Base-by-base conservation (phyloP, 2,329 filamentous ascomycete genomes). In the Coniochaeta ligniaria region DNA sequence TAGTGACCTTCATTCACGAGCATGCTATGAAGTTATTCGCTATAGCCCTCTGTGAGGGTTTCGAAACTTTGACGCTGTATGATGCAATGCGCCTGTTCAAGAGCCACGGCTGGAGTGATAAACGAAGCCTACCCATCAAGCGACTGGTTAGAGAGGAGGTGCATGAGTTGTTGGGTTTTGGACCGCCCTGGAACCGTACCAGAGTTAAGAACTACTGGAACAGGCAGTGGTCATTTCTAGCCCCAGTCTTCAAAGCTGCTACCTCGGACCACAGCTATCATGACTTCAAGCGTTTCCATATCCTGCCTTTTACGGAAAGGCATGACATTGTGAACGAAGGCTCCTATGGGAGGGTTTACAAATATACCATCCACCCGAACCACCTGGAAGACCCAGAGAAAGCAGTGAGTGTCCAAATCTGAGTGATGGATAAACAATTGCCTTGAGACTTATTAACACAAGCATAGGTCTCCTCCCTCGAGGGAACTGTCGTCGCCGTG, bases 271-370 rank as follows among this genome's bases (percentile, higher is more conserved):
- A n/a, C 6, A 59, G 58, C 24, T 55, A 47, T 28, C 43, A 60
- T 24, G 33, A 62, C 33, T 60, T 62, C 28, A 28, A 54, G 17
- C n/a, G 28, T 3, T 26, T 22, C 22, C 24, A 38, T 22, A 61
- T 61, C 14, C 17, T 62, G 24, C 60, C 60, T 2, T 62, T 62
- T 22, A 58, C 24, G 33, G n/a, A 60, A 28, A 57, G 47, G 28
- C 47, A 60, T 22, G 28, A 60, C 8, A 17, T 6, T 1, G 43
- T 26, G 22, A 31, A 58, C n/a, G 24, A 54, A 54, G 60, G 58
- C 1, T 43, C 52, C 24, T 62, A 60, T 17, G 58, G 60, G n/a
- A 33, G 55, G 11, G 60, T 62, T 20, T 58, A 52, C 54, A 59
- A 60, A 38, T 62, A 58, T 24, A 50, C 22, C 35, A 58, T 62